Conservation (phyloP, 1,284 basidiomycete species). For the Rhizopogon hawkerae region DNA sequence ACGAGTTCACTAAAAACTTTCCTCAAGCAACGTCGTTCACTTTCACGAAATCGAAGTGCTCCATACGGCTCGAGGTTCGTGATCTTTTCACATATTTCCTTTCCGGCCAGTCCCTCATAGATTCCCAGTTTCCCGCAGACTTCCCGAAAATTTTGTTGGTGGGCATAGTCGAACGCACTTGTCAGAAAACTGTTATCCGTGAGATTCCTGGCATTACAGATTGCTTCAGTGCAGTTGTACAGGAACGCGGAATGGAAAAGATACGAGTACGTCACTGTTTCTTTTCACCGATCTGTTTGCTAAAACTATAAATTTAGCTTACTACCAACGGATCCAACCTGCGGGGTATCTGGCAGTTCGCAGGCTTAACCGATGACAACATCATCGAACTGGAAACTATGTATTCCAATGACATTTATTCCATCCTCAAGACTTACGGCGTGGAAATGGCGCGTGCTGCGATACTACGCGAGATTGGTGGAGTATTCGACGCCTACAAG, state of each 20-base stretch:
- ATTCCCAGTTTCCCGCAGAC: constrained; percentile 50
- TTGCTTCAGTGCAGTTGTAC: constrained; percentile 57
- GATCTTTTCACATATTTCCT: background rate
- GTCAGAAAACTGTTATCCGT: constrained; percentile 75
- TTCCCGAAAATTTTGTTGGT: constrained; percentile 89
- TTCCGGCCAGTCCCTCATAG: constrained; percentile 2
- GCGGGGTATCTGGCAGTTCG: constrained; percentile 84
- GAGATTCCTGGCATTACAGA: constrained; percentile 83
- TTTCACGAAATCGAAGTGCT: constrained; percentile 69
- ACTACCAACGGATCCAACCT: constrained; percentile 91
- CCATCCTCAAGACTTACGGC: constrained; percentile 87
- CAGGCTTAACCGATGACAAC: constrained; percentile 49
- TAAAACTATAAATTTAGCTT: constrained; percentile 36
- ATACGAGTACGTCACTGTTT: constrained; percentile 40
- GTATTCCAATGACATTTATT: constrained; percentile 94
- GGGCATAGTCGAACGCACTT: constrained; percentile 82
- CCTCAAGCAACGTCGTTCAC: constrained; percentile 61
- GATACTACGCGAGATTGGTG: constrained; percentile 85
- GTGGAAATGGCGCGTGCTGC: constrained; percentile 95
- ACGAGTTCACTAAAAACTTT: constrained; percentile 46
- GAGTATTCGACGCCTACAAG: constrained; percentile 95
- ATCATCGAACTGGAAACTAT: constrained; percentile 81
- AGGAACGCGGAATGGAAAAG: constrained; percentile 41
- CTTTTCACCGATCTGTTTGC: constrained; percentile 3
- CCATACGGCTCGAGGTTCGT: constrained; percentile 76